phyloP scores from a whole-genome alignment of 2,329 filamentous ascomycete species.

The Zasmidium citrigriseum region DNA sequence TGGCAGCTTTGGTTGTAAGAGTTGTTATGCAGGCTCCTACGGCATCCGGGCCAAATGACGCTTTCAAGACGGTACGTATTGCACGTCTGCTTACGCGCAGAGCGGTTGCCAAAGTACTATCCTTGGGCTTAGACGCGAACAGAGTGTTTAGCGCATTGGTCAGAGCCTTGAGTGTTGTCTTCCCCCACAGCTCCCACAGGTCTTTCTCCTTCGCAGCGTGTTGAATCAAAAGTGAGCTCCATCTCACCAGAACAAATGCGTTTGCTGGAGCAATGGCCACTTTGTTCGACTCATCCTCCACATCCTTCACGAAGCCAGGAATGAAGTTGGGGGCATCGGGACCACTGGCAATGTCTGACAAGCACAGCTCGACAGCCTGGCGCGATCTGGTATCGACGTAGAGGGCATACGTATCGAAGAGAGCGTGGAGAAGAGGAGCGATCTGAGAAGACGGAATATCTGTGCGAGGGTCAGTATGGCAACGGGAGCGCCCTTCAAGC shows the following conservation, averaged over 20 bases:
- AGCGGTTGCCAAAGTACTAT: slow-evolving; percentile 70
- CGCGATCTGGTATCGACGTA: slow-evolving; percentile 86
- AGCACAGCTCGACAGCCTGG: slow-evolving; percentile 77
- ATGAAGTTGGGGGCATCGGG: slow-evolving; percentile 60
- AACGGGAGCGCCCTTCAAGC: not conserved
- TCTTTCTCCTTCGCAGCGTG: slow-evolving; percentile 61
- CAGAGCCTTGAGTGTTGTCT: slow-evolving; percentile 67
- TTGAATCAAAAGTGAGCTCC: slow-evolving; percentile 80
- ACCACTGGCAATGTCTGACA: slow-evolving; percentile 66
- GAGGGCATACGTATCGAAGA: slow-evolving; percentile 84
- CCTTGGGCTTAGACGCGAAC: slow-evolving; percentile 64
- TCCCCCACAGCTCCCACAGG: slow-evolving; percentile 65
- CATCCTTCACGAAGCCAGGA: slow-evolving; percentile 63
- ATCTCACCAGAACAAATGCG: slow-evolving; percentile 87
- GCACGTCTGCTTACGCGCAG: slow-evolving; percentile 77
- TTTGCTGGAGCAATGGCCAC: slow-evolving; percentile 73
- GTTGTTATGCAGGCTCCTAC: slow-evolving; percentile 64
- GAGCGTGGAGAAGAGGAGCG: slow-evolving; percentile 57
- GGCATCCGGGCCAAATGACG: slow-evolving; percentile 60
- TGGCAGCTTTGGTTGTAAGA: slow-evolving; percentile 68
- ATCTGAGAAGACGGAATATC: slow-evolving; percentile 25
- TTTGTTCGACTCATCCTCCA: slow-evolving; percentile 75
- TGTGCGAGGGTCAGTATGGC: slow-evolving; percentile 17
- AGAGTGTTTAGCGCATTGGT: slow-evolving; percentile 78
- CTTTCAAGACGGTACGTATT: slow-evolving; percentile 70